Evolutionary conservation across 768 basidiomycete species (phyloP), one percentile per base, ranked within the genome.

Genomic region (Rhodotorula graminis): DNA sequence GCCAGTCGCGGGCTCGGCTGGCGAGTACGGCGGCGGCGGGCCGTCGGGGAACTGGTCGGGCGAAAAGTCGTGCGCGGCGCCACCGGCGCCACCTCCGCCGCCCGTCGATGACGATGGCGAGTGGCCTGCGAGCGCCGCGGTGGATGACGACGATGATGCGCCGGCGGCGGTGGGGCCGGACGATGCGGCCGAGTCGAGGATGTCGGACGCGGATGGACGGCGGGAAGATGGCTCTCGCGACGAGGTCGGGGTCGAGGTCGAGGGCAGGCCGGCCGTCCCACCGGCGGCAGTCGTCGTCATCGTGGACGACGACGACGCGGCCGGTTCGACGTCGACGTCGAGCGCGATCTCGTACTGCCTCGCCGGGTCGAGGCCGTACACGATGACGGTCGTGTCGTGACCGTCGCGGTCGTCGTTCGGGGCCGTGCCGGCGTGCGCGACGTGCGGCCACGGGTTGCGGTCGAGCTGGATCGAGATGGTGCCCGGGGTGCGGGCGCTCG

Each of bases 401-500:
- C 64, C 49, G 53, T 46, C 44, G 27, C 25, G 3, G 33, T 11
- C 33, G 33, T 11, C 33, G 33, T 21, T 14, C 11, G 31, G 33
- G 10, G 31, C 2, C 27, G 21, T 37, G 44, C 15, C 64, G 50
- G 40, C 63, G 50, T 29, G 31, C 27, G 27, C 63, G 33, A 50
- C 63, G 33, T 33, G 18, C 11, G 37, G 56, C 44, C 60, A 27
- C 23, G 50, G 23, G 10, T 18, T 2, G 33, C 62, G 21, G 50
- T 76, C 71, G 59, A 76, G 71, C 33, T 72, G 68, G 59, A 76
- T 70, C 53, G 71, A 72, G 67, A 76, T 76, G 9, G 57, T 53
- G 0, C 68, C 71, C 0, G 68, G 74, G 37, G 66, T 69, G 21
- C 25, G 42, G 29, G 61, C 18, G 27, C 0, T n/a, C n/a, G 62